Evolutionary conservation across 139 green algal species (phyloP), one percentile per base, ranked within the genome.

Genomic region (Spirogloea muscicola): DNA sequence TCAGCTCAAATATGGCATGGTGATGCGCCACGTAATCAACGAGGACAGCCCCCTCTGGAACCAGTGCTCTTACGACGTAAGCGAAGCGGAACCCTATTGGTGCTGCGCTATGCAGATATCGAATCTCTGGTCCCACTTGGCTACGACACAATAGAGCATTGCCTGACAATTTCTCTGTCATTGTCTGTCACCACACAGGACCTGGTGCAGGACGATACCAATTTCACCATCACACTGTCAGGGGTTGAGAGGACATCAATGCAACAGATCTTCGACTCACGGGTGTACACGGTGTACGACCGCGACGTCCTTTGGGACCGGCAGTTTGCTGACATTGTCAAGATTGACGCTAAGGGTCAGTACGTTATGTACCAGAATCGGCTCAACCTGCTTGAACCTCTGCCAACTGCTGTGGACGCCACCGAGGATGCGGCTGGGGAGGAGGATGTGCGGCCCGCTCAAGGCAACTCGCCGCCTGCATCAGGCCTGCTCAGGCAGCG

Each of bases 171-270:
- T 55, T 65, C 18, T 65, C 57, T 65, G 57, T 13, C 18, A 65
- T 36, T 16, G 57, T 21, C 13, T 36, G 13, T 55, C 18, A 36
- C 18, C 57, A 41, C 18, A 13, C 18, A 41, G 13, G 13, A 13
- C 13, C 13, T 16, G 13, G 13, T 65, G 29, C 13, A 36, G 18
- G 29, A 18, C 29, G 57, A 41, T 41, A 13, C 57, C 57, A 65
- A 16, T 36, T 18, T 36, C 13, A 13, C 27, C 18, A 18, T 55
- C 57, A 13, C 57, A 18, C 6, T 80, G 51, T 38, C 52, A 27
- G 72, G 61, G 51, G 74, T 63, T 3, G 72, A 80, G 18, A 13
- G 27, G 57, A 36, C 57, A 21, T 55, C 29, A 18, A 55, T 65
- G 57, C 57, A 65, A 18, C 57, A 13, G 29, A 16, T 65, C 16